These are phyloP conservation scores for Chaetomiaceae sp. DNA, from an alignment of 2,329 filamentous ascomycete species.

Conservation along the genomic window DNA sequence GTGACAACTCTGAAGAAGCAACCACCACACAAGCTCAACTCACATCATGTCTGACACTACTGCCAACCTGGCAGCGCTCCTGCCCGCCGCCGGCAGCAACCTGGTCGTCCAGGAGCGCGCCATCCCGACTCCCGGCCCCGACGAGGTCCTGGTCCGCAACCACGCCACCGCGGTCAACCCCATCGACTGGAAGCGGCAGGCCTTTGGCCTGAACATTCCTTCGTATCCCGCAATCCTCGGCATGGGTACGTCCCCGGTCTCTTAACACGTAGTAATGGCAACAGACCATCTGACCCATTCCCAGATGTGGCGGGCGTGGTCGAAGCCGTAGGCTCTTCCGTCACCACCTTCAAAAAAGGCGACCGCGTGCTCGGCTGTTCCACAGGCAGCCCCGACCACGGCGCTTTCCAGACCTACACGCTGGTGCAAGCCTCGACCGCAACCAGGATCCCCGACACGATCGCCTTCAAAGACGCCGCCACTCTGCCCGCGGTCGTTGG, in stretches of 20 bases:
- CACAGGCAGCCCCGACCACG: conserved; percentile 1
- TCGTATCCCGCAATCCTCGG: conserved; percentile 33
- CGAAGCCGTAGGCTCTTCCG: conserved; percentile 29
- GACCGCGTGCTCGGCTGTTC: conserved; percentile 2
- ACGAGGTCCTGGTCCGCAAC: conserved; percentile 31
- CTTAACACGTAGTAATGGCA: too few species aligned
- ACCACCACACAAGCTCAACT: too few species aligned
- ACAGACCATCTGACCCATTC: too few species aligned
- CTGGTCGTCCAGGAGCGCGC: conserved; percentile 2
- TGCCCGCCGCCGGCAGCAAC: not conserved
- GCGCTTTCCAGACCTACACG: conserved; percentile 10
- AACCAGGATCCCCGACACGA: not conserved
- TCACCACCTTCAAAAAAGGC: conserved; percentile 17
- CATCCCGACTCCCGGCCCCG: conserved; percentile 21
- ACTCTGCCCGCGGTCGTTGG: not conserved
- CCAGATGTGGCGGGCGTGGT: conserved; percentile 31
- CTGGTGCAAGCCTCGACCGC: not conserved
- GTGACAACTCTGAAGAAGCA: too few species aligned
- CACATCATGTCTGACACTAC: not conserved
- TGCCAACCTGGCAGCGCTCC: conserved; percentile 5
- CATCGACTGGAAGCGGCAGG: conserved; percentile 33
- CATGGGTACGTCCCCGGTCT: too few species aligned
- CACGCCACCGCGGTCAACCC: conserved; percentile 32
- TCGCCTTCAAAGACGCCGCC: not conserved
- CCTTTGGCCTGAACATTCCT: conserved; percentile 26